A percentile compares a stretch with the other conserved stretches of the same genome.
Evolutionary conservation across 805 yeast genomes (phyloP).

Genomic region (Saccharomycopsis capsularis): DNA sequence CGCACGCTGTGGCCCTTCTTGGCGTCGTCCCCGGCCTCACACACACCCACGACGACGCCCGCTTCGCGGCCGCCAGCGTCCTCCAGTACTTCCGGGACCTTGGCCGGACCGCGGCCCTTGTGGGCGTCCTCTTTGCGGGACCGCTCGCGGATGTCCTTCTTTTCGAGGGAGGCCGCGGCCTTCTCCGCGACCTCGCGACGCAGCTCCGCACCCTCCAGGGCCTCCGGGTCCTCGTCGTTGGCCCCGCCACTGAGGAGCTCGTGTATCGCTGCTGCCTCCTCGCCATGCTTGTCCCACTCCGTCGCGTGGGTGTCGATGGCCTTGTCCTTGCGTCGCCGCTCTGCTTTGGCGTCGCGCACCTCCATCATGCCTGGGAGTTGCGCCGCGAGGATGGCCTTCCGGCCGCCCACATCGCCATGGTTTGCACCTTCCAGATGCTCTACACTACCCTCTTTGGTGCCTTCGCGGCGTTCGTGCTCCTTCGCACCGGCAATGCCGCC

Average conservation of each 20-base stretch:
- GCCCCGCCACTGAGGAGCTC: conserved; percentile 75
- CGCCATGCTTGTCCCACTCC: conserved; percentile 28
- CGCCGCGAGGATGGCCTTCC: conserved; percentile 28
- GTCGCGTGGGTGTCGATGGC: conserved; percentile 16
- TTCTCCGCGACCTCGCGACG: neutral
- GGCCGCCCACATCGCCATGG: conserved; percentile 30
- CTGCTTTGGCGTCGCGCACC: conserved; percentile 70
- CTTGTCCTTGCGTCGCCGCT: conserved; percentile 45
- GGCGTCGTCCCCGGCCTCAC: conserved; percentile 36
- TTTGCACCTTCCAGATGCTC: conserved; percentile 43
- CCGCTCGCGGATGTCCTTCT: conserved; percentile 36
- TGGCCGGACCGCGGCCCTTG: conserved; percentile 26
- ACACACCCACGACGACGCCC: conserved; percentile 6
- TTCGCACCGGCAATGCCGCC: conserved; percentile 50
- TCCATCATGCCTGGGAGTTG: conserved; percentile 61
- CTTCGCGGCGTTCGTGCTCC: conserved; percentile 48
- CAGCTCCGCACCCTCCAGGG: conserved; percentile 33
- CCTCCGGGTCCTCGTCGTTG: conserved; percentile 53
- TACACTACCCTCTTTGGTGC: conserved; percentile 72
- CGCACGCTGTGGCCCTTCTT: conserved; percentile 22
- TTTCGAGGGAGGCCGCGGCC: conserved; percentile 20
- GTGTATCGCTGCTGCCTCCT: conserved; percentile 50
- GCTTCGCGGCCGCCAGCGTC: conserved; percentile 4
- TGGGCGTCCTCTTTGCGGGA: conserved; percentile 40
- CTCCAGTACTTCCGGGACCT: conserved; percentile 22